phyloP scores from a whole-genome alignment of 192 early-diverging fungal genomes.

The Podila epicladia region DNA sequence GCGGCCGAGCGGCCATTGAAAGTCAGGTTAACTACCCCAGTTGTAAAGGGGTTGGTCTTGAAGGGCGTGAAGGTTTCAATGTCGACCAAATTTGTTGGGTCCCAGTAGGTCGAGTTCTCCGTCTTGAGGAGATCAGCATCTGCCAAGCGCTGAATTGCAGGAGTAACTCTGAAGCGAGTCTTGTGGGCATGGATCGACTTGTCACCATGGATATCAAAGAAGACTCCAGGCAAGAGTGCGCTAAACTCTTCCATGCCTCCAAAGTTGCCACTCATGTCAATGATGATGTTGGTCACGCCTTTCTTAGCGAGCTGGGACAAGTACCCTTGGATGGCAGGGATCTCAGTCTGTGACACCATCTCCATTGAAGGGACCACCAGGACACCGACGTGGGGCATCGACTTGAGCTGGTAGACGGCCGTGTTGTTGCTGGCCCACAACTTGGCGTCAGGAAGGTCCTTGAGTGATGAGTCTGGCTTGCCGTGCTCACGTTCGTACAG shows the following conservation, averaged over 20 bases:
- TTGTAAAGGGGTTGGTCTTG: conserved; percentile 11
- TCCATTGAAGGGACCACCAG: conserved; percentile 6
- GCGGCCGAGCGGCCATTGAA: background rate
- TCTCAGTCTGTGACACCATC: background rate
- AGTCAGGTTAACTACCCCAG: background rate
- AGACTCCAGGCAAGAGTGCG: background rate
- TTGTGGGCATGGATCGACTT: background rate
- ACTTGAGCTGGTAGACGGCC: conserved; percentile 30
- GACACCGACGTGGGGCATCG: conserved; percentile 7
- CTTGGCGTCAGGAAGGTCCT: background rate
- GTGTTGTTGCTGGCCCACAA: conserved; percentile 6
- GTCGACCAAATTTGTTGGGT: background rate
- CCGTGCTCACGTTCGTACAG: no score
- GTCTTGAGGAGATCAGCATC: background rate
- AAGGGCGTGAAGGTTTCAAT: background rate
- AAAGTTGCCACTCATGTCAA: conserved; percentile 16
- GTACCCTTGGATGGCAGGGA: background rate
- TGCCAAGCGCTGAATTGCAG: background rate
- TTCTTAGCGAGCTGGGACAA: background rate
- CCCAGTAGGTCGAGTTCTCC: no score
- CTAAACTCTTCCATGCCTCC: conserved; percentile 7
- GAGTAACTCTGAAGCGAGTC: background rate
- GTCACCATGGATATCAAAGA: conserved; percentile 7
- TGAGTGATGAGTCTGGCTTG: background rate
- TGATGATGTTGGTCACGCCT: conserved; percentile 22